Conservation (phyloP, 345 rosid genomes). For the Corchorus olitorius region DNA sequence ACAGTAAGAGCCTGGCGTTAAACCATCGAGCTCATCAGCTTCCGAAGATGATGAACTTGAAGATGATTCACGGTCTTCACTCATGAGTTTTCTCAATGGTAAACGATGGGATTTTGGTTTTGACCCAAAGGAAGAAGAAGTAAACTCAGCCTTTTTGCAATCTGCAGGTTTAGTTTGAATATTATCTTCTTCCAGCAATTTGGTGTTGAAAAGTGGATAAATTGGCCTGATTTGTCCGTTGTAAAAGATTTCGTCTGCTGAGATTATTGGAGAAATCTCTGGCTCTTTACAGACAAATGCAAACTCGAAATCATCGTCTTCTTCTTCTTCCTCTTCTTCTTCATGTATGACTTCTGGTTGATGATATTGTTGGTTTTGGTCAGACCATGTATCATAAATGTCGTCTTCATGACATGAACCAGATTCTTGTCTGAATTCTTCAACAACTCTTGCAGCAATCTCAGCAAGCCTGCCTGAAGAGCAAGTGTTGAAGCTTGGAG, state of each 20-base stretch:
- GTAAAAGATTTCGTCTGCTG: slow-evolving; percentile 68
- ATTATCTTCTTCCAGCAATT: slow-evolving; percentile 1
- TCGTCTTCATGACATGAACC: background rate
- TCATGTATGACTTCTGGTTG: background rate
- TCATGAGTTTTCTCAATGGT: slow-evolving; percentile 56
- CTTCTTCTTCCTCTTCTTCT: background rate
- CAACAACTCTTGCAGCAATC: slow-evolving; percentile 29
- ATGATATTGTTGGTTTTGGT: background rate
- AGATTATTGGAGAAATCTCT: slow-evolving; percentile 34
- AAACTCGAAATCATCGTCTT: slow-evolving; percentile 47
- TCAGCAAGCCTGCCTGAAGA: slow-evolving; percentile 48
- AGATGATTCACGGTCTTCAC: slow-evolving; percentile 52
- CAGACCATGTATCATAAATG: background rate
- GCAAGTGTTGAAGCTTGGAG: slow-evolving; percentile 40
- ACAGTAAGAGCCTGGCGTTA: slow-evolving; percentile 61
- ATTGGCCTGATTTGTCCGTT: slow-evolving; percentile 67
- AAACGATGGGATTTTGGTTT: slow-evolving; percentile 25
- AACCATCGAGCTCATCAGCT: slow-evolving; percentile 54
- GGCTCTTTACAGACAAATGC: slow-evolving; percentile 39
- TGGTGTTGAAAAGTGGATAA: slow-evolving; percentile 41
- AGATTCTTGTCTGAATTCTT: slow-evolving; percentile 38
- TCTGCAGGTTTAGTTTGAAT: slow-evolving; percentile 24
- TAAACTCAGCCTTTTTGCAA: slow-evolving; percentile 7
- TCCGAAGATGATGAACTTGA: slow-evolving; percentile 54
- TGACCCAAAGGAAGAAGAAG: background rate